phyloP scores from a whole-genome alignment of 169 alveolate genomes.

The Cystoisospora suis region DNA sequence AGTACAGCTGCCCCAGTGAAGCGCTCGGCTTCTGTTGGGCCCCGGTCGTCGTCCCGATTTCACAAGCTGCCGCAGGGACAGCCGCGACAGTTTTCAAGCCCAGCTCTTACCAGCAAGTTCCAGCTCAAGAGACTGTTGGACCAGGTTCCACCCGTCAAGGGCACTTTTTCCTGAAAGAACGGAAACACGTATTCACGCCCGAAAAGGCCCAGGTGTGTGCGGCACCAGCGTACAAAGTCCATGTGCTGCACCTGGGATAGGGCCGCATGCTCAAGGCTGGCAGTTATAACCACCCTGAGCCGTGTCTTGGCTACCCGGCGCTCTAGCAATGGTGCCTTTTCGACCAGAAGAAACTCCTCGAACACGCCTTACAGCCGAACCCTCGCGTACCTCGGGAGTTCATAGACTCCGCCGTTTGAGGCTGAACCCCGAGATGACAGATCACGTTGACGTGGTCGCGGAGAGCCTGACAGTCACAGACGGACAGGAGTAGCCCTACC shows the following conservation, averaged over 20 bases:
- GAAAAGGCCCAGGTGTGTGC: too few species aligned
- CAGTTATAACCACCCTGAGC: too few species aligned
- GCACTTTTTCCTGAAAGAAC: constrained; percentile 44
- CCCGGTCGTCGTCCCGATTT: too few species aligned
- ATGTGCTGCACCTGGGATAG: too few species aligned
- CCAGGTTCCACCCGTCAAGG: constrained; percentile 39
- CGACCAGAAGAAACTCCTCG: too few species aligned
- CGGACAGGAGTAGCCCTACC: constrained; percentile 8
- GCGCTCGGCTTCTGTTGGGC: too few species aligned
- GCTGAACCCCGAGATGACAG: constrained; percentile 68
- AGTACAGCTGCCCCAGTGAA: too few species aligned
- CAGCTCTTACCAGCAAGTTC: constrained; percentile 59
- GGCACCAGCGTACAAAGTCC: too few species aligned
- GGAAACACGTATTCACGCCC: not conserved
- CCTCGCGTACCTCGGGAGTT: constrained; percentile 21
- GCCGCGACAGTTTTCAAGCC: not conserved
- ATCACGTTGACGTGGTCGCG: not conserved
- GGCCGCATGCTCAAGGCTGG: too few species aligned
- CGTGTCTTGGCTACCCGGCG: too few species aligned
- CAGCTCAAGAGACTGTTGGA: constrained; percentile 54
- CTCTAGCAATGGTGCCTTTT: too few species aligned
- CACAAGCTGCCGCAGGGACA: not conserved
- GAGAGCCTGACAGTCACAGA: not conserved
- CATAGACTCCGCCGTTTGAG: constrained; percentile 65
- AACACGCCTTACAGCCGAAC: too few species aligned